phyloP scores from a whole-genome alignment of 2,329 filamentous ascomycete genomes.

The Apiospora hydei region DNA sequence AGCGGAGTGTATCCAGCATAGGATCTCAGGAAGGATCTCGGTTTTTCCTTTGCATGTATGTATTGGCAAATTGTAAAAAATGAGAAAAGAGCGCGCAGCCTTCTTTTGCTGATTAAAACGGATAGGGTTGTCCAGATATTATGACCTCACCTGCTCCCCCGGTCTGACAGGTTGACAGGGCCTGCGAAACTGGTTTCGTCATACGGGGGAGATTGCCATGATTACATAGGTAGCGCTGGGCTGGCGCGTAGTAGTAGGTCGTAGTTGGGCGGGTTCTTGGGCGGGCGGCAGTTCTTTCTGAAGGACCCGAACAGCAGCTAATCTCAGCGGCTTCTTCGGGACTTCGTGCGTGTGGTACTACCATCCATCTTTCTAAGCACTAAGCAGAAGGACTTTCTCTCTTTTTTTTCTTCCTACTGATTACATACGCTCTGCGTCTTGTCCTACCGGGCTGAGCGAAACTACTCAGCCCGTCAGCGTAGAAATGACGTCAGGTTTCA shows the following conservation, averaged over 20 bases:
- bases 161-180: background rate
- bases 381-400: background rate
- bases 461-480: background rate
- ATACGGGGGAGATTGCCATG: constrained; percentile 20
- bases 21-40: background rate
- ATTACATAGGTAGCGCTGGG: constrained; percentile 3
- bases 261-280: background rate
- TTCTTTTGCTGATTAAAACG: background rate
- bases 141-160: constrained; percentile 8
- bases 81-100: background rate
- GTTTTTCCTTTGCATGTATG: background rate
- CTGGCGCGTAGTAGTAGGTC: background rate
- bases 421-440: background rate
- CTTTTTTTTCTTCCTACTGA: background rate
- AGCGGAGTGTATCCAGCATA: background rate
- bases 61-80: background rate
- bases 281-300: constrained; percentile 2
- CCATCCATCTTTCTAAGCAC: no score
- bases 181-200: constrained; percentile 20
- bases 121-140: background rate
- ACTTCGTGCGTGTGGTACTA: background rate
- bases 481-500: background rate
- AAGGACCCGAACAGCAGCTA: background rate
- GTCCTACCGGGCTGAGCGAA: background rate
- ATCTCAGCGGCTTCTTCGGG: background rate